A percentile compares a stretch with the other conserved stretches of the same genome.
These are phyloP conservation scores for Chenopodium quinoa DNA, from an alignment of 148 eudicot species.

Conservation along the genomic window DNA sequence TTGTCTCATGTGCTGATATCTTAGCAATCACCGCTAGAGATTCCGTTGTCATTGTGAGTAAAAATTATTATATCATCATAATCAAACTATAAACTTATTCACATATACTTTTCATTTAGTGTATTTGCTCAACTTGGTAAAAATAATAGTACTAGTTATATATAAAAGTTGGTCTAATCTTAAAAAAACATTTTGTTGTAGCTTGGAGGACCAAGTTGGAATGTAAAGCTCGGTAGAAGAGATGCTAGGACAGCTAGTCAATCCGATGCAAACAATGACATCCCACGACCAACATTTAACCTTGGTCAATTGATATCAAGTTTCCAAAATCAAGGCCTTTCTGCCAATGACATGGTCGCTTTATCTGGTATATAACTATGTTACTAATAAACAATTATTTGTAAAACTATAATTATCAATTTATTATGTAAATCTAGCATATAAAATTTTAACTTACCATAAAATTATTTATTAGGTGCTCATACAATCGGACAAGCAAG, in stretches of 20 bases:
- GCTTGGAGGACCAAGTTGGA: conserved; percentile 70
- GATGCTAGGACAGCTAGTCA: conserved; percentile 57
- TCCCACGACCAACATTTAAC: conserved; percentile 47
- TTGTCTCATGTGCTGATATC: conserved; percentile 86
- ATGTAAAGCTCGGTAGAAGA: conserved; percentile 55
- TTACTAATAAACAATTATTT: too few species aligned
- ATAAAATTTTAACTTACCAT: not conserved
- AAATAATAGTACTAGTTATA: too few species aligned
- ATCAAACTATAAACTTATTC: not conserved
- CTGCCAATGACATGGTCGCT: conserved; percentile 54
- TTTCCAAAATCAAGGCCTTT: conserved; percentile 50
- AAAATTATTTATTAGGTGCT: conserved; percentile 30
- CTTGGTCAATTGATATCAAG: conserved; percentile 41
- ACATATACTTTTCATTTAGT: too few species aligned
- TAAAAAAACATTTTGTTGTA: not conserved
- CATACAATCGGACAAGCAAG: conserved; percentile 71
- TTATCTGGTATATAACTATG: conserved; percentile 36
- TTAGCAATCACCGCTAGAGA: conserved; percentile 74
- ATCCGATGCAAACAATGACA: conserved; percentile 52
- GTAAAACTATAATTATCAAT: too few species aligned
- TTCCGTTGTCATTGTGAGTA: conserved; percentile 61
- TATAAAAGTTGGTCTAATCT: not conserved
- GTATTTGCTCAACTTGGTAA: too few species aligned
- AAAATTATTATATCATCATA: not conserved
- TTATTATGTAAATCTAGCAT: not conserved